Conservation (phyloP, 2,329 filamentous ascomycete genomes). For the Alternaria hordeiaustralica region DNA sequence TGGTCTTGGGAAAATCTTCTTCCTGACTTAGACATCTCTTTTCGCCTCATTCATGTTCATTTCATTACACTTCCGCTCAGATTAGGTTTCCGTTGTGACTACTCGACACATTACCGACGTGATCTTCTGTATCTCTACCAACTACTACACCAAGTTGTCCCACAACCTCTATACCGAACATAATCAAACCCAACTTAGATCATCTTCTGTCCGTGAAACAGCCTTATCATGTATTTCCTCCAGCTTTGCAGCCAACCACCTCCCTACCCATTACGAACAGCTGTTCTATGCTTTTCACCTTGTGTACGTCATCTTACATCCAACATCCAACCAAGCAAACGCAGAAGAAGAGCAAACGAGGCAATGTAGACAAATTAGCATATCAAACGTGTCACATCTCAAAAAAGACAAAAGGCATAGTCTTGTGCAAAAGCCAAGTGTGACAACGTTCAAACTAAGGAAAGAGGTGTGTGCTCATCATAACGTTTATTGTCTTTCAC, state of each 20-base stretch:
- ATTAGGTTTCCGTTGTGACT: too few species aligned
- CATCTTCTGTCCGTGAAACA: neutral
- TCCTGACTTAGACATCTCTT: neutral
- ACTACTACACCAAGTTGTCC: neutral
- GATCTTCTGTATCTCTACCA: rapidly evolving
- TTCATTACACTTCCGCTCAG: too few species aligned
- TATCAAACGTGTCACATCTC: neutral
- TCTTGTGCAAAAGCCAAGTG: neutral
- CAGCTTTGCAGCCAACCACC: neutral
- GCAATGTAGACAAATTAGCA: rapidly evolving
- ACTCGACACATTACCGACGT: neutral
- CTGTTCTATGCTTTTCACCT: neutral
- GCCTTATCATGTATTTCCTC: neutral
- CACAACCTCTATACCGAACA: neutral
- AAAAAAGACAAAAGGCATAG: neutral
- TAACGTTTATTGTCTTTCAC: neutral
- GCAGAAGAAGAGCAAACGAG: neutral
- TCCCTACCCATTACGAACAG: neutral
- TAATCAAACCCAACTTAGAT: rapidly evolving
- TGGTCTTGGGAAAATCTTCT: neutral
- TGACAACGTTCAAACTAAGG: neutral
- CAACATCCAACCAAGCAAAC: neutral
- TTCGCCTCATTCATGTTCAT: neutral
- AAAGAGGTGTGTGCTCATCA: neutral
- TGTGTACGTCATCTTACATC: neutral